Conservation (phyloP, 371 early-diverging fungal genomes). For the Mucor sp. region DNA sequence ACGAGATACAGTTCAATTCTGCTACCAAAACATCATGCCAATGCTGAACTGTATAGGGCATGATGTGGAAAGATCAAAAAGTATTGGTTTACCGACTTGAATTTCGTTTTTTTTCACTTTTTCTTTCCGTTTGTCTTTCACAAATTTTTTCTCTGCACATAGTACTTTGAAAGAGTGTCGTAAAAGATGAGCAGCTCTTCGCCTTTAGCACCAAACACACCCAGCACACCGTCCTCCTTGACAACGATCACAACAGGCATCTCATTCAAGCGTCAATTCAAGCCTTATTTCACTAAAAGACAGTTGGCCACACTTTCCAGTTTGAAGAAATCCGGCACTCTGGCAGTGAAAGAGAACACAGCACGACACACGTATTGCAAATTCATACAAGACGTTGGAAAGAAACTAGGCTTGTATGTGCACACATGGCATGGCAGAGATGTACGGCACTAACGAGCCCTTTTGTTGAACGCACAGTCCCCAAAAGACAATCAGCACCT, state of each 20-base stretch:
- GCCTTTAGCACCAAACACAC: conserved; percentile 23
- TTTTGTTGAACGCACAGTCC: conserved; percentile 47
- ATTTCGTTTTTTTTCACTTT: background rate
- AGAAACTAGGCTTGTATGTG: conserved; percentile 49
- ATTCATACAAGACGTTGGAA: conserved; percentile 54
- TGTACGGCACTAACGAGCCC: background rate
- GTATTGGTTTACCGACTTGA: background rate
- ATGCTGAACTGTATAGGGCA: too few relatives aligned
- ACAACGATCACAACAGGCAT: conserved; percentile 34
- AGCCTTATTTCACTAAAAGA: conserved; percentile 48
- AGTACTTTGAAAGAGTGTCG: background rate
- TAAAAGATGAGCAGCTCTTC: conserved; percentile 13
- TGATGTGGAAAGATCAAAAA: too few relatives aligned
- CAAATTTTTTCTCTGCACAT: background rate
- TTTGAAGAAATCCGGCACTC: conserved; percentile 26
- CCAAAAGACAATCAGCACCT: conserved; percentile 71
- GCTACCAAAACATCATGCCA: too few relatives aligned
- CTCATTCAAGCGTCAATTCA: conserved; percentile 39
- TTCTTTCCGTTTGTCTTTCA: background rate
- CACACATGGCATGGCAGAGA: too few relatives aligned
- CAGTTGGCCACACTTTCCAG: conserved; percentile 37
- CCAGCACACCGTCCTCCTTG: conserved; percentile 25
- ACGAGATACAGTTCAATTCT: too few relatives aligned
- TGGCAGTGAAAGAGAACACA: conserved; percentile 31
- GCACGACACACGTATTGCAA: conserved; percentile 45